Base-by-base conservation (phyloP, 1,284 basidiomycete species). In the Tausonia pullulans region DNA sequence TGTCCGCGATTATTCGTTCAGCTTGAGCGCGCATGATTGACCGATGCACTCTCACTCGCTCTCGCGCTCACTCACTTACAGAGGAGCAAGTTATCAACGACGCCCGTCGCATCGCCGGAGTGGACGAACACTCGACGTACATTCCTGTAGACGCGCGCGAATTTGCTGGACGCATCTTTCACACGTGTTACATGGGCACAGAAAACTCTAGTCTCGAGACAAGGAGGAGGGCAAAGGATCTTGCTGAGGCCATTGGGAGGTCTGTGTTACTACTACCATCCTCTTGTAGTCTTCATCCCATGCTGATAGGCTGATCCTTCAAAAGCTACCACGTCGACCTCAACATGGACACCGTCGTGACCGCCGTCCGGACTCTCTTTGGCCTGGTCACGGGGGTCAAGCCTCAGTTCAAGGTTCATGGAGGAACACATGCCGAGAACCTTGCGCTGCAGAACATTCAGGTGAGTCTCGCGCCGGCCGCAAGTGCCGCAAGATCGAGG, bases 121-220 rank as follows among this genome's bases (percentile, higher is more conserved):
- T 94, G 72, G 81, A 86, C 0, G 84, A 86, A 59, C 84, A 83
- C 68, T 93, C 90, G 4, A 76, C 76, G 0, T 98, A 97, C 75
- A 73, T 90, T 40, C 96, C 95, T 1, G 80, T 81, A 0, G 90
- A 96, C 72, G 84, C 94, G 0, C 83, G 81, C 65, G 96, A 98
- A 72, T 91, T 98, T 69, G 84, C 85, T 57, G 80, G 80, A 64
- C 82, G 91, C 45, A 85, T 98, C 66, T 97, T 99, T 80, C 92
- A 98, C 74, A 97, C 95, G 0, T 97, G 92, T 77, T 98, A 97
- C 77, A 98, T 98, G 96, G 95, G 95, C 10, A 98, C 95, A 0
- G 89, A 94, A 74, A 95, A 98, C 75, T 97, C 92, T 9, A 90
- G 87, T 68, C 76, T 76, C 1, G 95, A 97, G 70, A 98, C 96